A percentile compares a stretch with the other conserved stretches of the same genome.
These are phyloP conservation scores for Metarhizium robertsii DNA, from an alignment of 2,329 filamentous ascomycete species.

Conservation along the genomic window DNA sequence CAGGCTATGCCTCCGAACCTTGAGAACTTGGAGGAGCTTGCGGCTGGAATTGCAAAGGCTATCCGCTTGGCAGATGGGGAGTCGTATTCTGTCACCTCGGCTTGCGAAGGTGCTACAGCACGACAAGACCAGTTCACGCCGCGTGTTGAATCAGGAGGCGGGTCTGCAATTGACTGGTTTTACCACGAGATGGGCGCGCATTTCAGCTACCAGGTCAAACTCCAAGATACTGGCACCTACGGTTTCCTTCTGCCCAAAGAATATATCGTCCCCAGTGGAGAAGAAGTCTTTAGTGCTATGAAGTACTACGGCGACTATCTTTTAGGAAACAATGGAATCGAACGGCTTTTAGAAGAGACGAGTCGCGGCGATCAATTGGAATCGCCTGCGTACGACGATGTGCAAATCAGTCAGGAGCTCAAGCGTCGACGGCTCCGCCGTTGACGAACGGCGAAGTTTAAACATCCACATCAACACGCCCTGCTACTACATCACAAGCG, in stretches of 20 bases:
- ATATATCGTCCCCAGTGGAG: constrained; percentile 79
- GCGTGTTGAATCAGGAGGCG: constrained; percentile 66
- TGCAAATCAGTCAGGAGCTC: constrained; percentile 17
- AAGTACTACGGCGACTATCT: constrained; percentile 78
- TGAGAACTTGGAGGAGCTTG: constrained; percentile 88
- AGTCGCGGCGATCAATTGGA: constrained; percentile 8
- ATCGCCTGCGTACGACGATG: constrained; percentile 8
- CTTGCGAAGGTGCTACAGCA: constrained; percentile 69
- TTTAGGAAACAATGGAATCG: constrained; percentile 59
- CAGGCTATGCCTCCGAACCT: constrained; percentile 66
- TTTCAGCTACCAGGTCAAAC: constrained; percentile 89
- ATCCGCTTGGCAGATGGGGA: constrained; percentile 75
- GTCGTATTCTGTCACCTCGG: constrained; percentile 67
- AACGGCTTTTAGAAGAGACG: constrained; percentile 26
- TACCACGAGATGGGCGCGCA: constrained; percentile 76
- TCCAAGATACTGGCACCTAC: constrained; percentile 88
- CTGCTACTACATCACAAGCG: not conserved
- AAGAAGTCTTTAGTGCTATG: constrained; percentile 76
- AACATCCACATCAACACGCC: not conserved
- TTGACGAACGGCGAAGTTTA: constrained; percentile 11
- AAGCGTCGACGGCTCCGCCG: constrained; percentile 18
- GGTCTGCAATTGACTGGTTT: constrained; percentile 89
- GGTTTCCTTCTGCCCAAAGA: constrained; percentile 84
- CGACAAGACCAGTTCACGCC: constrained; percentile 14
- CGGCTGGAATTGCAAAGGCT: constrained; percentile 77